phyloP scores from a whole-genome alignment of 2,329 filamentous ascomycete species.

The Nakataea oryzae region DNA sequence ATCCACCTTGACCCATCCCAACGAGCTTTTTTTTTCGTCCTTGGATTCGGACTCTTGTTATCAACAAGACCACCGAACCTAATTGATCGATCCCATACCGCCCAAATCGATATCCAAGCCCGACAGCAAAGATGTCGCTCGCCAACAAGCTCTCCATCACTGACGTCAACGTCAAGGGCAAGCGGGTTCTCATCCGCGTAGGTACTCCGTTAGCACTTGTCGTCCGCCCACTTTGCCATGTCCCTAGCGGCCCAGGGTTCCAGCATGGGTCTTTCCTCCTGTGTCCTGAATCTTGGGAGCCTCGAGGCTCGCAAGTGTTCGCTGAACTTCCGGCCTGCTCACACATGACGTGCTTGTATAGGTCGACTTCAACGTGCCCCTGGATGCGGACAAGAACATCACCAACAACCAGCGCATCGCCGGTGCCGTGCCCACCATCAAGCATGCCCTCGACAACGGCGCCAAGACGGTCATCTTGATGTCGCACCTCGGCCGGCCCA shows the following conservation, averaged over 20 bases:
- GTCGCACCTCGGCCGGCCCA: slow-evolving; percentile 95
- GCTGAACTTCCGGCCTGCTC: not conserved
- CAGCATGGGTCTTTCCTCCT: not conserved
- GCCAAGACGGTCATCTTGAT: slow-evolving; percentile 92
- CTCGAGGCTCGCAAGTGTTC: not conserved
- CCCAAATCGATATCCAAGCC: slow-evolving; percentile 5
- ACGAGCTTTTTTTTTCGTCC: not conserved
- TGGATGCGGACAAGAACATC: slow-evolving; percentile 84
- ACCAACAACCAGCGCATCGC: slow-evolving; percentile 99
- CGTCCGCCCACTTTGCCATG: not conserved
- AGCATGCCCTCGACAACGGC: slow-evolving; percentile 80
- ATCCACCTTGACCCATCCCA: not conserved
- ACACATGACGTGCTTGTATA: slow-evolving; percentile 27
- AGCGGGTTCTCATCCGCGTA: slow-evolving; percentile 89
- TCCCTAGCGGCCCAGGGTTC: slow-evolving; percentile 37
- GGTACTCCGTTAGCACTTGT: not conserved
- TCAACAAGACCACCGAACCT: not conserved
- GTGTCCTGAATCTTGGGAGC: not conserved
- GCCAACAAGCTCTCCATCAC: slow-evolving; percentile 96
- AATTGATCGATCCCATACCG: slow-evolving; percentile 9
- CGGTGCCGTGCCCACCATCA: slow-evolving; percentile 90
- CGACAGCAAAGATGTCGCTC: slow-evolving; percentile 69
- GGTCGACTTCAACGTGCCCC: slow-evolving; percentile 97
- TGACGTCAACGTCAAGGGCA: slow-evolving; percentile 94
- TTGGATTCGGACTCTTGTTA: not conserved